Conservation (phyloP, 2,329 filamentous ascomycete species). For the Colletotrichum chlorophyti region DNA sequence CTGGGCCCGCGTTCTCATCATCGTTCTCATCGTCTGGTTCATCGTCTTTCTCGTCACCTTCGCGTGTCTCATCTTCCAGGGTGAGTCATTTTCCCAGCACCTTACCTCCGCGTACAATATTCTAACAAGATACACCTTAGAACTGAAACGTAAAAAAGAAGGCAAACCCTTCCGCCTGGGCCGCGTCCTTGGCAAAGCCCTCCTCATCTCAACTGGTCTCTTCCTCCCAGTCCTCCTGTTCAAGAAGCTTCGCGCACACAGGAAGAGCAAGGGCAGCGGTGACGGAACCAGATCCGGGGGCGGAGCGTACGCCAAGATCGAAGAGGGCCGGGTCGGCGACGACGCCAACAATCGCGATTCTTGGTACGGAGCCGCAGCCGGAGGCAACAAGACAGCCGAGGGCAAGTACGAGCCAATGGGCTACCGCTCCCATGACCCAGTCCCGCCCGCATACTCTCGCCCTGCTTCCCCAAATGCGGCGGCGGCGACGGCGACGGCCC, state of each 20-base stretch:
- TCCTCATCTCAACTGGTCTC: conserved; percentile 29
- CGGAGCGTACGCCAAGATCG: conserved; percentile 26
- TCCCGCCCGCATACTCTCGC: background rate
- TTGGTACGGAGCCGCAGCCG: conserved; percentile 8
- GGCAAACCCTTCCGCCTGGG: conserved; percentile 26
- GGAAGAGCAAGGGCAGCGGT: background rate
- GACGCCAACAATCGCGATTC: background rate
- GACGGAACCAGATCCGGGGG: background rate
- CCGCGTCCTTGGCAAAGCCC: conserved; percentile 20
- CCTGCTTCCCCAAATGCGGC: background rate
- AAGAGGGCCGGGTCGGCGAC: conserved; percentile 20
- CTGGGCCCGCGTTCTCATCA: conserved; percentile 29
- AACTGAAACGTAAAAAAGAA: conserved; percentile 26
- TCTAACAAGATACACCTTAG: background rate
- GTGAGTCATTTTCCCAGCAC: background rate
- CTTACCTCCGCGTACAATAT: no score
- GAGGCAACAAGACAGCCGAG: background rate
- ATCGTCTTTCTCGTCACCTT: conserved; percentile 18
- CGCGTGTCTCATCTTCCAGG: background rate
- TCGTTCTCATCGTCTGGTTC: conserved; percentile 23
- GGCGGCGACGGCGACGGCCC: background rate
- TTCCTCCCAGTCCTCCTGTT: conserved; percentile 32
- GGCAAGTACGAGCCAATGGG: conserved; percentile 22
- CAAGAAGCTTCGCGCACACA: conserved; percentile 32
- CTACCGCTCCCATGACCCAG: background rate